phyloP scores from a whole-genome alignment of 2,329 filamentous ascomycete species.

The Zymoseptoria ardabiliae region DNA sequence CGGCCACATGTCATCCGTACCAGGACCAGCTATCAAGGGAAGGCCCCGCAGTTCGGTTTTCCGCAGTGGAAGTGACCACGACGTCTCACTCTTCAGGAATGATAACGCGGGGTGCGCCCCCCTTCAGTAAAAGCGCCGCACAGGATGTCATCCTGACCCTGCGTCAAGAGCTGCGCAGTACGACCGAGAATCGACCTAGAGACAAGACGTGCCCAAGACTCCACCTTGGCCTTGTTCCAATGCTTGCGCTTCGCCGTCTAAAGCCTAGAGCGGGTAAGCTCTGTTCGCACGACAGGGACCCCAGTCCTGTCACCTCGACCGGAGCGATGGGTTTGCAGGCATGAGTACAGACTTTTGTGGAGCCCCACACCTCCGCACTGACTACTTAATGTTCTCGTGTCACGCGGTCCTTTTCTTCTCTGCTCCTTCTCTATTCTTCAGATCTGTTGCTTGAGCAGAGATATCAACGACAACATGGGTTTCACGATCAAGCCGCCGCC shows the following conservation, averaged over 20 bases:
- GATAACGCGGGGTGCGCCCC: neutral
- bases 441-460: neutral
- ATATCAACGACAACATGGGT: conserved; percentile 31
- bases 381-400: neutral
- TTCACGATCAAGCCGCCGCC: conserved; percentile 40
- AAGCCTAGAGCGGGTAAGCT: neutral
- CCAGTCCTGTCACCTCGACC: neutral
- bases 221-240: neutral
- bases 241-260: neutral
- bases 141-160: neutral
- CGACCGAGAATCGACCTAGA: neutral
- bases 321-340: neutral
- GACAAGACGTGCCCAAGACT: neutral
- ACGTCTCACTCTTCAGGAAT: neutral
- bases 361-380: neutral
- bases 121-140: neutral
- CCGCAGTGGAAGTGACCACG: neutral
- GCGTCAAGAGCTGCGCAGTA: neutral
- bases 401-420: neutral
- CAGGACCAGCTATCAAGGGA: neutral
- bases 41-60: neutral
- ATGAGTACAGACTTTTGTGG: neutral
- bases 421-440: neutral
- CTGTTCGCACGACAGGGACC: neutral
- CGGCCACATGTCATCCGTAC: neutral